Conservation (phyloP, 306 rosid genomes). For the Trifolium pratense region DNA sequence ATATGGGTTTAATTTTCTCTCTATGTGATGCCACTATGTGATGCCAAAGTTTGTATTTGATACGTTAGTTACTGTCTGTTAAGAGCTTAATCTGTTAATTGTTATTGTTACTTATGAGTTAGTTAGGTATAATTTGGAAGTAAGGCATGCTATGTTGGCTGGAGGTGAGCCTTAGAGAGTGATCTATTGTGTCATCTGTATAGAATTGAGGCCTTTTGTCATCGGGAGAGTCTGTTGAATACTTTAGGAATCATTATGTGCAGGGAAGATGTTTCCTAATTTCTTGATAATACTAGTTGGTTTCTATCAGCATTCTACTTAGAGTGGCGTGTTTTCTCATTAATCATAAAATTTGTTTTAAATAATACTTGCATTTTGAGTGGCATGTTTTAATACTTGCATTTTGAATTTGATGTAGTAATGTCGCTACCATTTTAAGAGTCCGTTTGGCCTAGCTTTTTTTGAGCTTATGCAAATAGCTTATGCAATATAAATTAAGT, state of each 20-base stretch:
- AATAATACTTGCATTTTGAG: slow-evolving; percentile 16
- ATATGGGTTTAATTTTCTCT: neutral
- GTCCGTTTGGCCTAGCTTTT: too few relatives aligned
- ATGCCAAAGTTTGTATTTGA: neutral
- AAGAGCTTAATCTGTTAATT: neutral
- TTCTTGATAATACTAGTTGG: neutral
- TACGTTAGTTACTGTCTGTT: neutral
- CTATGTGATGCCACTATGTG: neutral
- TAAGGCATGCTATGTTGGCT: neutral
- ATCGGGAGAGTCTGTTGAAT: neutral
- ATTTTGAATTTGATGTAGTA: slow-evolving; percentile 17
- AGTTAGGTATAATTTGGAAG: neutral
- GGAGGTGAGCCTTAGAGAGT: neutral
- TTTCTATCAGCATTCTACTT: neutral
- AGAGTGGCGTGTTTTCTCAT: slow-evolving; percentile 8
- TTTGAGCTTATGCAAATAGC: too few relatives aligned
- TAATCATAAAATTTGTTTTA: neutral
- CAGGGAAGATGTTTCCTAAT: neutral
- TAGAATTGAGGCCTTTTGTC: neutral
- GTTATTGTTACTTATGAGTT: neutral
- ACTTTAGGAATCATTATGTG: neutral
- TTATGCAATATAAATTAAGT: too few relatives aligned
- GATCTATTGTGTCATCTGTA: neutral
- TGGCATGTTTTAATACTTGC: slow-evolving; percentile 7
- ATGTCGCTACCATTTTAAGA: slow-evolving; percentile 15